Percentiles rank a stretch among this genome's conserved stretches.
These are phyloP conservation scores for Geranomyces variabilis DNA, from an alignment of 192 early-diverging fungal species.

Conservation along the genomic window DNA sequence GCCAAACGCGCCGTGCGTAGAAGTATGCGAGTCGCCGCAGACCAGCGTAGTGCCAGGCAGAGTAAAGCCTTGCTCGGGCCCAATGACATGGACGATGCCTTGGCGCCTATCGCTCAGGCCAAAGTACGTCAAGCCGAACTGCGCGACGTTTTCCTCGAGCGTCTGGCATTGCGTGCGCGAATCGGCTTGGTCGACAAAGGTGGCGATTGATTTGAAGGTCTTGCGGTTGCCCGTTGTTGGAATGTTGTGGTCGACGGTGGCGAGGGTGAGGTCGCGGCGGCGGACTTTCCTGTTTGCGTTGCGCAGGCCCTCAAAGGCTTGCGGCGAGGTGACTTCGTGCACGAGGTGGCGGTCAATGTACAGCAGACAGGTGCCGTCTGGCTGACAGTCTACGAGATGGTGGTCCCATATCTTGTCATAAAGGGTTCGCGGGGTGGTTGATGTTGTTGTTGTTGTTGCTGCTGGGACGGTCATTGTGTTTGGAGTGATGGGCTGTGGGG, in stretches of 20 bases:
- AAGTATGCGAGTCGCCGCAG: conserved; percentile 75
- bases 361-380: conserved; percentile 66
- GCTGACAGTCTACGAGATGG: conserved; percentile 58
- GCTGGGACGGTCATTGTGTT: conserved; percentile 1
- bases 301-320: conserved; percentile 71
- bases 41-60: conserved; percentile 73
- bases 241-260: conserved; percentile 78
- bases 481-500: no score
- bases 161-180: conserved; percentile 65
- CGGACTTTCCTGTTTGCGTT: conserved; percentile 60
- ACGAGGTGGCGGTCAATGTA: conserved; percentile 76
- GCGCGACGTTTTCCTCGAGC: conserved; percentile 64
- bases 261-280: conserved; percentile 65
- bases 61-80: conserved; percentile 76
- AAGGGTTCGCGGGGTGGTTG: conserved; percentile 48
- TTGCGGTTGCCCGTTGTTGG: conserved; percentile 43
- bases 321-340: conserved; percentile 71
- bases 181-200: conserved; percentile 67
- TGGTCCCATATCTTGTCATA: conserved; percentile 72
- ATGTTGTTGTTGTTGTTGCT: not conserved
- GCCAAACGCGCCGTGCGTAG: conserved; percentile 76
- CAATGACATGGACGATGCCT: conserved; percentile 76
- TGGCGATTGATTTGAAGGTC: conserved; percentile 57
- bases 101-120: conserved; percentile 70
- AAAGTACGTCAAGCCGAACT: conserved; percentile 68